Conservation (phyloP, 805 yeast genomes). For the Myxozyma mucilagina region DNA sequence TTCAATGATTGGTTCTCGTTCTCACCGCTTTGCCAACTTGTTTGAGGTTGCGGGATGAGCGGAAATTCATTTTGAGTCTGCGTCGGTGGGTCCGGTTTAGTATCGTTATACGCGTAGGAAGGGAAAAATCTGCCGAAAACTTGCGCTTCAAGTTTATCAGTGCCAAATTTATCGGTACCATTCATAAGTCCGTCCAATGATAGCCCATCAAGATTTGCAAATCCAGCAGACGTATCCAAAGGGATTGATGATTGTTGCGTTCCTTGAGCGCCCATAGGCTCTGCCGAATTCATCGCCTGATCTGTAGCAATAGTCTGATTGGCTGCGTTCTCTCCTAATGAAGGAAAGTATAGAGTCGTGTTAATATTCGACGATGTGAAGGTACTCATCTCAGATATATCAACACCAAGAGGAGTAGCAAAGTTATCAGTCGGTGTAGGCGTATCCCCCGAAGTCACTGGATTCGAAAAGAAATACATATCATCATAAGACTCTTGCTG, state of each 20-base stretch:
- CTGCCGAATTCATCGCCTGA: neutral
- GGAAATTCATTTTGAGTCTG: neutral
- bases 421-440: neutral
- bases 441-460: neutral
- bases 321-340: neutral
- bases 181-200: neutral
- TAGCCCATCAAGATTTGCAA: neutral
- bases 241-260: neutral
- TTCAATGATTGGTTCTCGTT: neutral
- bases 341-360: conserved; percentile 23
- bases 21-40: neutral
- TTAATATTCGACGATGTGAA: conserved; percentile 15
- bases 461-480: neutral
- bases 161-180: conserved; percentile 51
- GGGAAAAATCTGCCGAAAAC: conserved; percentile 82
- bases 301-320: neutral
- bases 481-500: conserved; percentile 1
- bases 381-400: conserved; percentile 7
- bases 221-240: neutral
- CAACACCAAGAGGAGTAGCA: conserved; percentile 1
- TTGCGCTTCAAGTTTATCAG: conserved; percentile 81
- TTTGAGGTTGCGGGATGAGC: neutral
- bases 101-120: conserved; percentile 61
- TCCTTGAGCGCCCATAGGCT: neutral
- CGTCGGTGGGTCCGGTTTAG: too few relatives aligned